phyloP scores from a whole-genome alignment of 805 yeast species.

The Torulaspora maleeae region DNA sequence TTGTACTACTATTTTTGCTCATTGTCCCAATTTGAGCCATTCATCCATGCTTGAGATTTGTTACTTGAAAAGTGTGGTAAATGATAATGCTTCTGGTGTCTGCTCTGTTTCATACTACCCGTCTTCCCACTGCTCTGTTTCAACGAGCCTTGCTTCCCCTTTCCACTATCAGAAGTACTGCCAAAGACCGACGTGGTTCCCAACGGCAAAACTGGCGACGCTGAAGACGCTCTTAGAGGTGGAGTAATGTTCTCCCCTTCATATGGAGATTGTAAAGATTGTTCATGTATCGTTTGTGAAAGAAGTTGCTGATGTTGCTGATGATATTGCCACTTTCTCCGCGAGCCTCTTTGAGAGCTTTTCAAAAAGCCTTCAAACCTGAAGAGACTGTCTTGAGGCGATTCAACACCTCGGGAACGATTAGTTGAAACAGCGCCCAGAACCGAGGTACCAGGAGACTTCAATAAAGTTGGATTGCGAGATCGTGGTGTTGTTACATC shows the following conservation, averaged over 20 bases:
- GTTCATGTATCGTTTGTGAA: constrained; percentile 26
- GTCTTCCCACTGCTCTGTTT: constrained; percentile 5
- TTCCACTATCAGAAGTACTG: constrained; percentile 1
- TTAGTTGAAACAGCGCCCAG: constrained; percentile 27
- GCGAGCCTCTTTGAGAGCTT: constrained; percentile 33
- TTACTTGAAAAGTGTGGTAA: constrained; percentile 24
- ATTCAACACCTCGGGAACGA: constrained; percentile 16
- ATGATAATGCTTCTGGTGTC: constrained; percentile 26
- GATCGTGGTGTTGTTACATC: constrained; percentile 17
- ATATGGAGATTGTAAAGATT: constrained; percentile 11
- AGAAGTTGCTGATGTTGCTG: constrained; percentile 27
- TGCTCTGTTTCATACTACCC: constrained; percentile 3
- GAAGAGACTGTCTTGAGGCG: constrained; percentile 40
- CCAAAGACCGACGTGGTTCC: constrained; percentile 5
- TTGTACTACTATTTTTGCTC: constrained; percentile 3
- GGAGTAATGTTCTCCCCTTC: constrained; percentile 11
- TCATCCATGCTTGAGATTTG: constrained; percentile 10
- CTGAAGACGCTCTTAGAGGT: constrained; percentile 12
- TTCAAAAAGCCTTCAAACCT: constrained; percentile 43
- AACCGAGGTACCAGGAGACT: constrained; percentile 19
- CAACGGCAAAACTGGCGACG: constrained; percentile 12
- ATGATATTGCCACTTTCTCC: constrained; percentile 29
- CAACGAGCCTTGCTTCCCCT: not conserved
- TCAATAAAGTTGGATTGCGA: constrained; percentile 12
- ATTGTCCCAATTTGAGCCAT: constrained; percentile 2